phyloP scores from a whole-genome alignment of 805 yeast genomes.

The Metschnikowia borealis region DNA sequence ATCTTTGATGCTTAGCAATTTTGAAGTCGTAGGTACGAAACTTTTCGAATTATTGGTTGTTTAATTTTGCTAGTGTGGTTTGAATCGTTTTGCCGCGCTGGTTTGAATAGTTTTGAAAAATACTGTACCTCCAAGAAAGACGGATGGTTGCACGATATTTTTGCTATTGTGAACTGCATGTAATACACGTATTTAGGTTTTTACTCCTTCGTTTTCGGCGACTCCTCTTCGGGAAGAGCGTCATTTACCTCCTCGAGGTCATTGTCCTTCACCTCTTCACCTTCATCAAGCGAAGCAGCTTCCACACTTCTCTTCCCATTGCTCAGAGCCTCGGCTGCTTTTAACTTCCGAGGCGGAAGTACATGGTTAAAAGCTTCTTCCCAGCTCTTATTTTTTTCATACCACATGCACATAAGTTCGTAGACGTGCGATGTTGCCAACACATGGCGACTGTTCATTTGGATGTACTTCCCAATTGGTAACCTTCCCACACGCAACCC shows the following conservation, averaged over 20 bases:
- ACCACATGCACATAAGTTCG: constrained; percentile 77
- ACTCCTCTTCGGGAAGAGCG: neutral
- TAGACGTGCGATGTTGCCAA: constrained; percentile 95
- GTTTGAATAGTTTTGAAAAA: too few relatives aligned
- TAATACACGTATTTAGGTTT: neutral
- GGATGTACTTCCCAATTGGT: constrained; percentile 83
- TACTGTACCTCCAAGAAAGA: neutral
- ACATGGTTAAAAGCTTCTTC: constrained; percentile 80
- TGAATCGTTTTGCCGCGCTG: too few relatives aligned
- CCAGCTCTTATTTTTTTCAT: constrained; percentile 73
- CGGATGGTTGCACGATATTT: neutral
- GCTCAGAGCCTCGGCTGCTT: constrained; percentile 2
- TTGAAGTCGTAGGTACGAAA: too few relatives aligned
- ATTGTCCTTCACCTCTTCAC: neutral
- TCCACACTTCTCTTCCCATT: constrained; percentile 1
- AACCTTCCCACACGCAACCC: constrained; percentile 72
- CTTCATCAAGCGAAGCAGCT: neutral
- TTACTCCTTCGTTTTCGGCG: neutral
- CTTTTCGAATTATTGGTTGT: too few relatives aligned
- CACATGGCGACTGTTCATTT: constrained; percentile 80
- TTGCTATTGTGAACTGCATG: neutral
- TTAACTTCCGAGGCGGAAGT: constrained; percentile 71
- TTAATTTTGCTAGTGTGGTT: too few relatives aligned
- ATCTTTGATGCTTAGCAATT: too few relatives aligned
- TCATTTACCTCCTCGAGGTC: too few relatives aligned